Conservation (phyloP, 1,284 basidiomycete species). For the Trichosporon asahii region DNA sequence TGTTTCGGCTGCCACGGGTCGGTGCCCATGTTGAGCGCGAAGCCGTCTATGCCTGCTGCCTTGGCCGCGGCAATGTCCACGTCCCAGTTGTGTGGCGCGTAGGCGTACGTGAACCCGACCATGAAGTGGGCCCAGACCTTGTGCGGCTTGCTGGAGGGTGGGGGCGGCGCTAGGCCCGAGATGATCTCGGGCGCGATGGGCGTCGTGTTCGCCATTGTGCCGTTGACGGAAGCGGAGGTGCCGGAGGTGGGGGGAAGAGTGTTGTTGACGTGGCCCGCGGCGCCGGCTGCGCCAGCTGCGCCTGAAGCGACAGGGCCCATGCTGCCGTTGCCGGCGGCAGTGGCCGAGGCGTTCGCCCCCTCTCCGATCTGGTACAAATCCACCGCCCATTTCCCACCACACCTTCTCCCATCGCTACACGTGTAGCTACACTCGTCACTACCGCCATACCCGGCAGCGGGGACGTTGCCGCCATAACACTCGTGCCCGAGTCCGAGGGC, state of each 20-base stretch:
- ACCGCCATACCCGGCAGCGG: not conserved
- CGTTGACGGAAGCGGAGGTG: not conserved
- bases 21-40: constrained; percentile 63
- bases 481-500: not conserved
- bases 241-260: too few species aligned
- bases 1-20: constrained; percentile 65
- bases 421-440: not conserved
- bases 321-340: not conserved
- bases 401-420: not conserved
- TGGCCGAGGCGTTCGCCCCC: not conserved
- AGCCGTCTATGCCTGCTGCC: constrained; percentile 57
- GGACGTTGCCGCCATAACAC: not conserved
- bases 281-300: too few species aligned
- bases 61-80: constrained; percentile 48
- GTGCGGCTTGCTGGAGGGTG: constrained; percentile 28
- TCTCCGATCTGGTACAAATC: not conserved
- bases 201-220: not conserved
- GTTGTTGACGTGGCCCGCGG: too few species aligned
- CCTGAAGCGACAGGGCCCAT: not conserved
- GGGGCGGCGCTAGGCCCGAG: constrained; percentile 10
- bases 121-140: constrained; percentile 52
- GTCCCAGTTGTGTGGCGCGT: constrained; percentile 43
- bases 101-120: constrained; percentile 50
- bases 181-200: not conserved
- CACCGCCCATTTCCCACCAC: not conserved